A percentile compares a stretch with the other conserved stretches of the same genome.
Conservation (phyloP, 306 rosid genomes). For the Dryas drummondii region DNA sequence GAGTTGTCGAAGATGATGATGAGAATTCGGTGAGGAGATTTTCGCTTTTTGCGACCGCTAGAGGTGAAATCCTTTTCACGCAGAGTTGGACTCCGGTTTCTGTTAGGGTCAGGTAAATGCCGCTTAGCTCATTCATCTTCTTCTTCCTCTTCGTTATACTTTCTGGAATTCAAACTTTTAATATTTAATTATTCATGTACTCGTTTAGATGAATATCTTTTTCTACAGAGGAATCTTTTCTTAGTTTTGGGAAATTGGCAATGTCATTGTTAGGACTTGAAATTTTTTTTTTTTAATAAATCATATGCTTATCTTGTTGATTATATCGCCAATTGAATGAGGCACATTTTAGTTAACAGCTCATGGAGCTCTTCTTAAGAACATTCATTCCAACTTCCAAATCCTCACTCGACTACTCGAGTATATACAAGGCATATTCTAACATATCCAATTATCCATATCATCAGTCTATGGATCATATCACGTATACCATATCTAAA, state of each 20-base stretch:
- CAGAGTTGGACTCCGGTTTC: slow-evolving; percentile 75
- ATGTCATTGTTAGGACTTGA: not conserved
- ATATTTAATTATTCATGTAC: no score
- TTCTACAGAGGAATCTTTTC: not conserved
- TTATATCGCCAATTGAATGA: not conserved
- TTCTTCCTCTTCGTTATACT: not conserved
- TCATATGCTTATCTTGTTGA: not conserved
- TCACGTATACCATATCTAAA: not conserved
- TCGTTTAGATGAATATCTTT: not conserved
- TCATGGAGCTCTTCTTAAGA: not conserved
- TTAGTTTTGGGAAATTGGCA: not conserved
- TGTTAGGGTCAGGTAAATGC: slow-evolving; percentile 48
- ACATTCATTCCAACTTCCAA: not conserved
- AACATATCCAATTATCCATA: not conserved
- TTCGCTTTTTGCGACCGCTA: slow-evolving; percentile 45
- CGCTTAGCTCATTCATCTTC: not conserved
- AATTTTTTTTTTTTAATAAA: not conserved
- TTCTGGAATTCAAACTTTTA: slow-evolving; percentile 3
- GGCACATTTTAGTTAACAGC: not conserved
- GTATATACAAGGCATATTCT: not conserved
- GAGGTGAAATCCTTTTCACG: slow-evolving; percentile 75
- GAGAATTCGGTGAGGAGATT: slow-evolving; percentile 42
- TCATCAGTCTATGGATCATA: not conserved
- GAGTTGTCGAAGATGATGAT: slow-evolving; percentile 56
- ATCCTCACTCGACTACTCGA: not conserved